Conservation (phyloP, 2,329 filamentous ascomycete species). For the Colletotrichum eremochloae region DNA sequence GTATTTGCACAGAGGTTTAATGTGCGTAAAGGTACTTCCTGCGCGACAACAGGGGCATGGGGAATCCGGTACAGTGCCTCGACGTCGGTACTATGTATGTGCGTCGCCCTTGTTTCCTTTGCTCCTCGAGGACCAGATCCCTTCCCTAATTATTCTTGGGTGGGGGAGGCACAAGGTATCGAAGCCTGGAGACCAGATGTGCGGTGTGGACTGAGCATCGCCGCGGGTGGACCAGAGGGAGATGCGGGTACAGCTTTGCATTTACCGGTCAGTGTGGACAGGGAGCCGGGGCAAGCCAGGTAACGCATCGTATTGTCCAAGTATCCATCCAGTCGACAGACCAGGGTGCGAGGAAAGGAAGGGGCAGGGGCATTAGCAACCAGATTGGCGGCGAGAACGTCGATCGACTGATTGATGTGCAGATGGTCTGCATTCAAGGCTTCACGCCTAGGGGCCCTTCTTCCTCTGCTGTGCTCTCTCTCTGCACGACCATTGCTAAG, state of each 20-base stretch:
- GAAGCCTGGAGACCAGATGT: slow-evolving; percentile 40
- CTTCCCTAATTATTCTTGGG: slow-evolving; percentile 23
- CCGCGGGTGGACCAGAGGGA: slow-evolving; percentile 25
- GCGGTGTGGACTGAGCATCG: slow-evolving; percentile 42
- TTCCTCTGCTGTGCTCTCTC: background rate
- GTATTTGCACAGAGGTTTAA: slow-evolving; percentile 2
- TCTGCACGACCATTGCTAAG: background rate
- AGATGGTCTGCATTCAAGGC: slow-evolving; percentile 29
- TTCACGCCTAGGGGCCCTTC: slow-evolving; percentile 13
- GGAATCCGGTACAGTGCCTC: slow-evolving; percentile 32
- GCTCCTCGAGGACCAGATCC: slow-evolving; percentile 41
- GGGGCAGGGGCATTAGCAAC: slow-evolving; percentile 19
- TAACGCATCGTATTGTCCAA: slow-evolving; percentile 41
- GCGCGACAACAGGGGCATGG: slow-evolving; percentile 26
- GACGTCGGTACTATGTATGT: slow-evolving; percentile 16
- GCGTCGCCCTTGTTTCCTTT: slow-evolving; percentile 29
- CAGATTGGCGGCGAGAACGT: slow-evolving; percentile 36
- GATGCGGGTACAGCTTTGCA: slow-evolving; percentile 34
- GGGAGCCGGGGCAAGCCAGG: slow-evolving; percentile 28
- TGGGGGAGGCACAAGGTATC: slow-evolving; percentile 11
- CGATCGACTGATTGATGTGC: slow-evolving; percentile 36
- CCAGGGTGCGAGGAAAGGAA: slow-evolving; percentile 22
- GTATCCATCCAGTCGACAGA: slow-evolving; percentile 35
- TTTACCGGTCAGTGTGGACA: slow-evolving; percentile 39
- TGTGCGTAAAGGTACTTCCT: slow-evolving; percentile 32